These are phyloP conservation scores for Neoascochyta sp. DNA, from an alignment of 2,329 filamentous ascomycete genomes.

Conservation along the genomic window DNA sequence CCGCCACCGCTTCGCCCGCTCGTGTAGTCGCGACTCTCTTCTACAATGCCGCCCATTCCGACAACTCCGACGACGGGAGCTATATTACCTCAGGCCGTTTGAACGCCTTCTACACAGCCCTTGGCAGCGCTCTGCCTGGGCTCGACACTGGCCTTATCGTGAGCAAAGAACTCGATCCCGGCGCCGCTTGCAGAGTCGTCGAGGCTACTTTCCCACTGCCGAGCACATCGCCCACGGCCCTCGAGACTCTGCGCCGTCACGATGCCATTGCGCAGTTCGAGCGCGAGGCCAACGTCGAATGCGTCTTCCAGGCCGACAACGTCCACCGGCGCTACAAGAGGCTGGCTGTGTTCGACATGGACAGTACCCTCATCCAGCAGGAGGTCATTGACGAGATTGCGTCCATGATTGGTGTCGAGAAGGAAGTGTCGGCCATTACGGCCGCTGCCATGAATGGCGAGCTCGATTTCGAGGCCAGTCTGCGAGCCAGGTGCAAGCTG, in stretches of 20 bases:
- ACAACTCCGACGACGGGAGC: conserved; percentile 50
- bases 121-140: conserved; percentile 48
- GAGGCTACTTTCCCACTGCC: conserved; percentile 62
- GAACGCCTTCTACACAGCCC: conserved; percentile 53
- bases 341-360: conserved; percentile 96
- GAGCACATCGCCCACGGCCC: conserved; percentile 46
- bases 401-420: conserved; percentile 74
- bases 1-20: conserved; percentile 14
- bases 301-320: conserved; percentile 69
- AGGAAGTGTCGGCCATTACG: conserved; percentile 82
- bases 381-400: conserved; percentile 97
- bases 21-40: conserved; percentile 39
- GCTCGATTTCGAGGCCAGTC: conserved; percentile 81
- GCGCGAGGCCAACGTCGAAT: conserved; percentile 83
- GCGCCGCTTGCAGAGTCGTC: conserved; percentile 59
- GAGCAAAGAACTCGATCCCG: conserved; percentile 55
- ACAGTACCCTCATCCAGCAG: conserved; percentile 93
- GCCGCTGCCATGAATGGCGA: conserved; percentile 94
- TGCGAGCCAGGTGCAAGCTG: conserved; percentile 75
- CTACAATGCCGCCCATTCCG: conserved; percentile 33
- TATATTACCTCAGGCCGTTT: conserved; percentile 55
- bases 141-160: conserved; percentile 49
- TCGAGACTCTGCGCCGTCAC: conserved; percentile 71
- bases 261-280: conserved; percentile 78
- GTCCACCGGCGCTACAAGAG: conserved; percentile 77